Evolutionary conservation across 1,139 yeast genomes (phyloP).

Genomic region (Lodderomyces margitis): DNA sequence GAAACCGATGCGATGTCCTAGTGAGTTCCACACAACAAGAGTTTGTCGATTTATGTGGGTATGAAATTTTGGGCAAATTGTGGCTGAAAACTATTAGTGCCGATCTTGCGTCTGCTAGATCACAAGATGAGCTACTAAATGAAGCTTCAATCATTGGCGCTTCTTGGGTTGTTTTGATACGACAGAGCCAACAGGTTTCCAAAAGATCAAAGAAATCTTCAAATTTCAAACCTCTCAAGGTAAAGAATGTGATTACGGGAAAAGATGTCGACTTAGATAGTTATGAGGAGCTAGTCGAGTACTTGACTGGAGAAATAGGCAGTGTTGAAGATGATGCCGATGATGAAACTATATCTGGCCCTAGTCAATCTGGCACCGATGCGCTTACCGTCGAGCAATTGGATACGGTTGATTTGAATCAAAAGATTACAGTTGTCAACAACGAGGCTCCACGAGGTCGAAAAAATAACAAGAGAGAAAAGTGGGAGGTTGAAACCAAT

Average conservation of each 20-base stretch:
- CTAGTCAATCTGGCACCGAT: conserved; percentile 9
- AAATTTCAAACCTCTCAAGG: conserved; percentile 67
- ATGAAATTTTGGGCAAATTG: conserved; percentile 56
- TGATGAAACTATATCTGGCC: conserved; percentile 2
- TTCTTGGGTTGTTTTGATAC: conserved; percentile 71
- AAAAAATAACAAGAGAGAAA: conserved; percentile 67
- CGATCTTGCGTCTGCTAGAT: conserved; percentile 52
- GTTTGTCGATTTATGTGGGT: conserved; percentile 55
- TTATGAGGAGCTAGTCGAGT: conserved; percentile 56
- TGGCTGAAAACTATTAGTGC: conserved; percentile 76
- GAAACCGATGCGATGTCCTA: conserved; percentile 72
- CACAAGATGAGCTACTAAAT: conserved; percentile 65
- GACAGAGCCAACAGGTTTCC: conserved; percentile 40
- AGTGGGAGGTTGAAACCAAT: conserved; percentile 77
- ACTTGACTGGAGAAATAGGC: conserved; percentile 45
- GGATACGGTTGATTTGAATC: conserved; percentile 45
- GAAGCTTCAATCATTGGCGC: conserved; percentile 69
- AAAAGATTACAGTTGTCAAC: conserved; percentile 59
- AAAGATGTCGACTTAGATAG: conserved; percentile 67
- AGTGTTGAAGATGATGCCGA: conserved; percentile 14
- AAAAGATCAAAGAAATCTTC: conserved; percentile 16
- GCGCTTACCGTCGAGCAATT: conserved; percentile 14
- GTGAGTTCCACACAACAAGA: conserved; percentile 64
- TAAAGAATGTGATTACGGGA: conserved; percentile 58
- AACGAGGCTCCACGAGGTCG: conserved; percentile 72